Evolutionary conservation across 768 basidiomycete genomes (phyloP).

Genomic region (Floccularia luteovirens): DNA sequence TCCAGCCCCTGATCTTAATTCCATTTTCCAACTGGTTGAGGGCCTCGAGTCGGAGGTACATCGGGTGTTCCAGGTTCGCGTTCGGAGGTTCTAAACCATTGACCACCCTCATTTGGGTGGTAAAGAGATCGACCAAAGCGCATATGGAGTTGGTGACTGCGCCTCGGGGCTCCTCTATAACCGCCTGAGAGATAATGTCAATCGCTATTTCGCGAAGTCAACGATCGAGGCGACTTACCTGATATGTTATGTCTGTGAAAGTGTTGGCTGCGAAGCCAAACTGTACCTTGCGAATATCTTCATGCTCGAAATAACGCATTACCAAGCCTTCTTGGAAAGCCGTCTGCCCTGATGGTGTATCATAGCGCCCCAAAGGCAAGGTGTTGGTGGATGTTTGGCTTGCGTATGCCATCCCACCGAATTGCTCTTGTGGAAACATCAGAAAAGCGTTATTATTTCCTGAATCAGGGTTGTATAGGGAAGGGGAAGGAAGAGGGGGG

Average conservation of each 20-base stretch:
- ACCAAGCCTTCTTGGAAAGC: slow-evolving; percentile 49
- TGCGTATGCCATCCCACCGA: slow-evolving; percentile 1
- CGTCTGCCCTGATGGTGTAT: slow-evolving; percentile 24
- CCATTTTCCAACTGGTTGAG: slow-evolving; percentile 49
- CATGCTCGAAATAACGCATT: slow-evolving; percentile 65
- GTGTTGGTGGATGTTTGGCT: slow-evolving; percentile 5
- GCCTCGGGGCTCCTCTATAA: slow-evolving; percentile 60
- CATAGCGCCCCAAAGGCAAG: slow-evolving; percentile 7
- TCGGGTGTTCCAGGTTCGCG: slow-evolving; percentile 47
- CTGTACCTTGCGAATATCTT: slow-evolving; percentile 50
- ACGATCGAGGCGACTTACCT: slow-evolving; percentile 34
- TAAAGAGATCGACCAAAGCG: slow-evolving; percentile 69
- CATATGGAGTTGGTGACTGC: slow-evolving; percentile 67
- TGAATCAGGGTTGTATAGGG: too few species aligned
- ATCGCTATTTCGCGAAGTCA: slow-evolving; percentile 2
- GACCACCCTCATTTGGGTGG: slow-evolving; percentile 50
- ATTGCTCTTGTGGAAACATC: too few species aligned
- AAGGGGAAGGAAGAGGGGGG: slow-evolving; percentile 11
- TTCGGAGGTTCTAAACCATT: slow-evolving; percentile 54
- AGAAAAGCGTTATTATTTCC: too few species aligned
- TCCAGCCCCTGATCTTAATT: slow-evolving; percentile 48
- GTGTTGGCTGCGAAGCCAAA: slow-evolving; percentile 57
- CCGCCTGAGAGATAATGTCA: slow-evolving; percentile 27
- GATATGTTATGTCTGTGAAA: slow-evolving; percentile 57
- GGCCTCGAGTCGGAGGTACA: slow-evolving; percentile 65